These are phyloP conservation scores for Podaxis sp. DNA, from an alignment of 768 basidiomycete species.

Conservation along the genomic window DNA sequence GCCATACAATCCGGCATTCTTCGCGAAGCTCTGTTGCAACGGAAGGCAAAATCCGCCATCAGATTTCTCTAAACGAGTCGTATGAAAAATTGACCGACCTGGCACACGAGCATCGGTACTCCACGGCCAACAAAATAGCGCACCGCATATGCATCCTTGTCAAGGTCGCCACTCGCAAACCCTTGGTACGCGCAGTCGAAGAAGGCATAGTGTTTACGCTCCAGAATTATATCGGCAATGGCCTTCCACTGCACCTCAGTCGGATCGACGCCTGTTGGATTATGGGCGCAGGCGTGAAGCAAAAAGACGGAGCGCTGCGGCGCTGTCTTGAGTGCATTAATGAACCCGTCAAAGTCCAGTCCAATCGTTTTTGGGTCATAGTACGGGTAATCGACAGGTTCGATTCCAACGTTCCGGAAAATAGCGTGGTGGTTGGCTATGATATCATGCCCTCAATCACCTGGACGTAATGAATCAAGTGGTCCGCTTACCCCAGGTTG, in stretches of 20 bases:
- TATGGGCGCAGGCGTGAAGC: conserved; percentile 94
- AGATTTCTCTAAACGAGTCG: conserved; percentile 91
- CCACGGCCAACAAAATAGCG: conserved; percentile 77
- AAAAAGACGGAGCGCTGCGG: conserved; percentile 82
- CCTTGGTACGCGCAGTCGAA: conserved; percentile 98
- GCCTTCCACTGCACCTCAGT: conserved; percentile 82
- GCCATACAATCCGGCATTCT: conserved; percentile 94
- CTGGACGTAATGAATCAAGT: conserved; percentile 3
- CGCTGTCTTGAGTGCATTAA: conserved; percentile 58
- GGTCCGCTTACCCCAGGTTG: conserved; percentile 82
- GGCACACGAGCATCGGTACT: conserved; percentile 83
- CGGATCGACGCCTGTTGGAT: conserved; percentile 96
- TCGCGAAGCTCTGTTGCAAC: conserved; percentile 86
- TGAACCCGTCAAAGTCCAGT: conserved; percentile 75
- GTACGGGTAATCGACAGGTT: conserved; percentile 89
- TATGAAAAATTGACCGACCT: conserved; percentile 48
- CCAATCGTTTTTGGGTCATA: conserved; percentile 90
- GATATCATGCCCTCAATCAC: conserved; percentile 15
- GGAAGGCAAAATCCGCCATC: conserved; percentile 90
- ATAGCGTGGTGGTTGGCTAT: conserved; percentile 88
- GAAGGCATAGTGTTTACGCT: conserved; percentile 82
- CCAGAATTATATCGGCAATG: conserved; percentile 70
- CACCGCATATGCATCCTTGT: conserved; percentile 91
- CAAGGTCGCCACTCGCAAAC: conserved; percentile 90
- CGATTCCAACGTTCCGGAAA: conserved; percentile 86